Evolutionary conservation across 768 basidiomycete species (phyloP).

Genomic region (Hemileccinum impolitum): DNA sequence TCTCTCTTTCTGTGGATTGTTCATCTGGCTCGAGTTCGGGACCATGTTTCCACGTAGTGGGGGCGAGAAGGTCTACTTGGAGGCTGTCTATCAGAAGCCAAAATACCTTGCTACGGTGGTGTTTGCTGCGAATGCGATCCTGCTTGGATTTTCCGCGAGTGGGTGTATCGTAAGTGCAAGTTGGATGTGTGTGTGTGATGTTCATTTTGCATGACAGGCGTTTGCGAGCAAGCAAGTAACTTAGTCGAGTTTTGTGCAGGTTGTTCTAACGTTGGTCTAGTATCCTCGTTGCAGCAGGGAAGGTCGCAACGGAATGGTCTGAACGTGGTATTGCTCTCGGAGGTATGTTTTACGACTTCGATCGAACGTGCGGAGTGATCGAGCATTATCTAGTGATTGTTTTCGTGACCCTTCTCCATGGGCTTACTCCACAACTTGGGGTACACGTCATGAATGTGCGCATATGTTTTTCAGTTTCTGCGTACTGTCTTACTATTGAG

Average conservation of each 20-base stretch:
- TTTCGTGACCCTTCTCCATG: constrained; percentile 49
- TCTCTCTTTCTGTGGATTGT: constrained; percentile 55
- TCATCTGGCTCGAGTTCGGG: constrained; percentile 63
- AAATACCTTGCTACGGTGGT: constrained; percentile 46
- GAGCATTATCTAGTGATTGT: constrained; percentile 37
- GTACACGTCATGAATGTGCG: constrained; percentile 51
- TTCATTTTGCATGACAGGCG: constrained; percentile 13
- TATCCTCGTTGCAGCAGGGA: constrained; percentile 46
- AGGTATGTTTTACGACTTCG: constrained; percentile 30
- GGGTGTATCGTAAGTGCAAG: constrained; percentile 44
- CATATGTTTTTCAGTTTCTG: background rate
- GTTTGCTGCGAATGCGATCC: constrained; percentile 46
- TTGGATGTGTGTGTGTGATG: background rate
- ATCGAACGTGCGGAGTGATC: background rate
- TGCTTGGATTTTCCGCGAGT: constrained; percentile 41
- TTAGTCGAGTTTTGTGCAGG: background rate
- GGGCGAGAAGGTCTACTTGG: constrained; percentile 62
- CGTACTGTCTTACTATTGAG: constrained; percentile 9
- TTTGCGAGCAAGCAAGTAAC: constrained; percentile 34
- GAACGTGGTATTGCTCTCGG: constrained; percentile 58
- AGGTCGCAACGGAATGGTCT: constrained; percentile 41
- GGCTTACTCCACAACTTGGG: constrained; percentile 46
- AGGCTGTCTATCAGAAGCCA: constrained; percentile 49
- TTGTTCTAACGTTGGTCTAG: constrained; percentile 22
- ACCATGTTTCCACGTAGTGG: constrained; percentile 63